These are phyloP conservation scores for Vitis hybrid DNA, from an alignment of 177 flowering plant genomes.

Conservation along the genomic window DNA sequence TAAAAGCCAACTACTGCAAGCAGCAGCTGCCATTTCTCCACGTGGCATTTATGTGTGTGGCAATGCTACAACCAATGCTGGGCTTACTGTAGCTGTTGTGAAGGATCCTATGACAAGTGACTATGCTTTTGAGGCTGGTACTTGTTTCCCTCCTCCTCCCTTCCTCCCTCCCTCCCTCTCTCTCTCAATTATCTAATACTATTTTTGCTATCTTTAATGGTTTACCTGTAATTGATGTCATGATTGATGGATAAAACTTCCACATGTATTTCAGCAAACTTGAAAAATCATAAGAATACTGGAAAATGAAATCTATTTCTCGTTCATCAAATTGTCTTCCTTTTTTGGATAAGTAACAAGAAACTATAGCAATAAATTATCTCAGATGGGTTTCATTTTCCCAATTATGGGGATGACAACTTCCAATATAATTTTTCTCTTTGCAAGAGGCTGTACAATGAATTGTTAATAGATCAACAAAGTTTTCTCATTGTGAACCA, in stretches of 20 bases:
- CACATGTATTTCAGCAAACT: not conserved
- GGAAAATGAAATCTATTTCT: not conserved
- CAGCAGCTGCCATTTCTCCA: conserved; percentile 95
- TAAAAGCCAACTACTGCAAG: conserved; percentile 96
- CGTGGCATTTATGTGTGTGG: conserved; percentile 99
- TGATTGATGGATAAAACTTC: not conserved
- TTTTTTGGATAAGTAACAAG: too few species aligned
- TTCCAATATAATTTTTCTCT: too few species aligned
- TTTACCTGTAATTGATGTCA: not conserved
- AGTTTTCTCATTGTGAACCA: too few species aligned
- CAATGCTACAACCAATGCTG: conserved; percentile 98
- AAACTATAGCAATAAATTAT: too few species aligned
- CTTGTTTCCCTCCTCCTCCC: not conserved
- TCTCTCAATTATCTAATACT: not conserved
- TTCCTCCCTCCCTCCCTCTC: not conserved
- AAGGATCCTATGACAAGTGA: conserved; percentile 90
- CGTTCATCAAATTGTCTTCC: not conserved
- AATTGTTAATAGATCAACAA: too few species aligned
- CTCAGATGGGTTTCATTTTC: not conserved
- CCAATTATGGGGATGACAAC: not conserved
- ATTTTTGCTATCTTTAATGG: not conserved
- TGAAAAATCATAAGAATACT: not conserved
- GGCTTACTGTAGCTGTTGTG: conserved; percentile 98
- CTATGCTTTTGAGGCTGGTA: conserved; percentile 99
- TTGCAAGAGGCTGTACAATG: too few species aligned